These are phyloP conservation scores for Stephanodiscus minutulus DNA, from an alignment of 108 stramenopile species.

Conservation along the genomic window DNA sequence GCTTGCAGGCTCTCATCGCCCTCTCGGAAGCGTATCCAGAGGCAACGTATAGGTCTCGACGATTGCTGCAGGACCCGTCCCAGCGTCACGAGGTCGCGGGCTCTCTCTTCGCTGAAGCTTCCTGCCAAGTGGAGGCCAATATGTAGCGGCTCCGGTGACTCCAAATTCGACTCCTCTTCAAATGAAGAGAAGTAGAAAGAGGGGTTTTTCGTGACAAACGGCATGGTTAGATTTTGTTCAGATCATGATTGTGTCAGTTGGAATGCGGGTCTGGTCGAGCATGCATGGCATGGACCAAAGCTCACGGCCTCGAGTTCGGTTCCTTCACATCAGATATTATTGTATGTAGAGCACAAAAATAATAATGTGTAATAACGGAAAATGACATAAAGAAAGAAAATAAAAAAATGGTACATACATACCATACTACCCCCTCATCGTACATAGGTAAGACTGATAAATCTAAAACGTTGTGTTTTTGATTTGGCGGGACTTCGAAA, in stretches of 20 bases:
- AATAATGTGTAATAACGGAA: too few species aligned
- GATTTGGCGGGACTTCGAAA: too few species aligned
- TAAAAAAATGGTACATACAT: too few species aligned
- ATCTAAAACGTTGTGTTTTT: too few species aligned
- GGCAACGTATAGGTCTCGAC: constrained; percentile 23
- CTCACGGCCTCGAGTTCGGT: too few species aligned
- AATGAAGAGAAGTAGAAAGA: constrained; percentile 34
- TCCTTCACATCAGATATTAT: too few species aligned
- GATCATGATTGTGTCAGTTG: neutral
- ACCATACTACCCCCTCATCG: too few species aligned
- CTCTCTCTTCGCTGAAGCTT: constrained; percentile 22
- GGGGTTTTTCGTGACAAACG: constrained; percentile 39
- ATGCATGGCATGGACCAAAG: neutral
- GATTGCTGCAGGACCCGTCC: constrained; percentile 24
- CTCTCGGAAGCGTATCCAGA: constrained; percentile 40
- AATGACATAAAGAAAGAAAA: too few species aligned
- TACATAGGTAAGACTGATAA: too few species aligned
- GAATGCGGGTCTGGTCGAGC: neutral
- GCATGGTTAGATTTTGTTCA: constrained; percentile 8
- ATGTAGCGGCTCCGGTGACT: constrained; percentile 30
- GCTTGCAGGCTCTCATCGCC: constrained; percentile 32
- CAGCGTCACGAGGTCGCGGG: constrained; percentile 18
- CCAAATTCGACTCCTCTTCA: constrained; percentile 6
- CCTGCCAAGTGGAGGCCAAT: constrained; percentile 31
- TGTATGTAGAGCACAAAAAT: too few species aligned